phyloP scores from a whole-genome alignment of 2,329 filamentous ascomycete genomes.

The Aspergillus pseudoterreus region DNA sequence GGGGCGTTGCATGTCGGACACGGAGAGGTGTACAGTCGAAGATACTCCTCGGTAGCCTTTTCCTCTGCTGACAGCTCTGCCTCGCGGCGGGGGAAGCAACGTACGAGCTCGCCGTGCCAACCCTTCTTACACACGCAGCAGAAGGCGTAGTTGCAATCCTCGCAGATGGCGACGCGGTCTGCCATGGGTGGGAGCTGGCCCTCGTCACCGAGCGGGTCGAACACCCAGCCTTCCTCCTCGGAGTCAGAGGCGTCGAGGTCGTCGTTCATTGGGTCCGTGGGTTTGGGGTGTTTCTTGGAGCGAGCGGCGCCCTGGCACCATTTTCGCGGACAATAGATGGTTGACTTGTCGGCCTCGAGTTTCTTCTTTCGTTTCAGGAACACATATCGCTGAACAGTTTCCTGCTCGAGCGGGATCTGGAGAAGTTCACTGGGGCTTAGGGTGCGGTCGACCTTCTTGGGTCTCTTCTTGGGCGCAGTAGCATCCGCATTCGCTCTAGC shows the following conservation, averaged over 20 bases:
- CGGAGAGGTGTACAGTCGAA: slow-evolving; percentile 74
- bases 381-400: slow-evolving; percentile 79
- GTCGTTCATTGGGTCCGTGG: slow-evolving; percentile 60
- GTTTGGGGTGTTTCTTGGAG: slow-evolving; percentile 70
- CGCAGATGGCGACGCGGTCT: slow-evolving; percentile 77
- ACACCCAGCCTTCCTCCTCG: slow-evolving; percentile 44
- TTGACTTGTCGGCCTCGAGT: slow-evolving; percentile 86
- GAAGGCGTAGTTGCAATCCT: slow-evolving; percentile 86
- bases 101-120: slow-evolving; percentile 93
- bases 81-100: slow-evolving; percentile 60
- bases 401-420: slow-evolving; percentile 67
- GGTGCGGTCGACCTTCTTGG: slow-evolving; percentile 61
- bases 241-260: slow-evolving; percentile 49
- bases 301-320: slow-evolving; percentile 91
- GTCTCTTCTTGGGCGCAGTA: slow-evolving; percentile 33
- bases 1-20: slow-evolving; percentile 86
- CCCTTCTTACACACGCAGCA: slow-evolving; percentile 70
- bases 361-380: slow-evolving; percentile 88
- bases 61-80: slow-evolving; percentile 79
- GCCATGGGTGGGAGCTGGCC: slow-evolving; percentile 45
- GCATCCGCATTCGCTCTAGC: slow-evolving; percentile 12
- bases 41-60: slow-evolving; percentile 79
- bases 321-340: slow-evolving; percentile 83
- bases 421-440: slow-evolving; percentile 81
- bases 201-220: slow-evolving; percentile 45